Conservation (phyloP, 495 filamentous ascomycete species). For the Talaromyces adpressus region DNA sequence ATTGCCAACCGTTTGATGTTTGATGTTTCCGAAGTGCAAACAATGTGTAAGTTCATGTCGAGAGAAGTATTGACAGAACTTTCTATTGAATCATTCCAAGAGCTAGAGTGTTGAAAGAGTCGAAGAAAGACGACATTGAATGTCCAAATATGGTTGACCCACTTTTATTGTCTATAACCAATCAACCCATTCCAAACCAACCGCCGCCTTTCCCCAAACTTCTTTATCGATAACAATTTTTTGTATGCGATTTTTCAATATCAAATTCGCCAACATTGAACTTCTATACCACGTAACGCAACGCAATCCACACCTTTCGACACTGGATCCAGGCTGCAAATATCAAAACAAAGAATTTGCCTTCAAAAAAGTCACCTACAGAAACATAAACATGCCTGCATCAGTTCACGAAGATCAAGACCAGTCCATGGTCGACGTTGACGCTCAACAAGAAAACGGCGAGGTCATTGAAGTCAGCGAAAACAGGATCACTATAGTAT, state of each 20-base stretch:
- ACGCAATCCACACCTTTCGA: not conserved
- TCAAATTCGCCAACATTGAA: not conserved
- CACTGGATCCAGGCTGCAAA: not conserved
- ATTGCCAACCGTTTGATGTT: no score
- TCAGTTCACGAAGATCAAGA: slow-evolving; percentile 39
- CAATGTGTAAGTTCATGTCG: no score
- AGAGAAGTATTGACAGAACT: no score
- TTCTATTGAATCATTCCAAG: no score
- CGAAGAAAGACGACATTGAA: not conserved
- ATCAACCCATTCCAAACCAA: not conserved
- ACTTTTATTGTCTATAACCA: not conserved
- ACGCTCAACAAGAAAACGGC: slow-evolving; percentile 29
- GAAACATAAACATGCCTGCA: slow-evolving; percentile 25
- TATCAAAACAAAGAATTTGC: not conserved
- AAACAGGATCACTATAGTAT: slow-evolving; percentile 50
- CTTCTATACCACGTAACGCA: not conserved
- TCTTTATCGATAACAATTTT: slow-evolving; percentile 8
- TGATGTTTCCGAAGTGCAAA: no score
- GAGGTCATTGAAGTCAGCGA: slow-evolving; percentile 39
- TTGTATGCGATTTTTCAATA: not conserved
- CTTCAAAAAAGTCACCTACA: not conserved
- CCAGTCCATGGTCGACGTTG: slow-evolving; percentile 50
- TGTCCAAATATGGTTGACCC: not conserved
- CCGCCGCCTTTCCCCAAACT: not conserved
- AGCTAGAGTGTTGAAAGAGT: no score